Conservation (phyloP, 495 filamentous ascomycete species). For the Aspergillus steynii region DNA sequence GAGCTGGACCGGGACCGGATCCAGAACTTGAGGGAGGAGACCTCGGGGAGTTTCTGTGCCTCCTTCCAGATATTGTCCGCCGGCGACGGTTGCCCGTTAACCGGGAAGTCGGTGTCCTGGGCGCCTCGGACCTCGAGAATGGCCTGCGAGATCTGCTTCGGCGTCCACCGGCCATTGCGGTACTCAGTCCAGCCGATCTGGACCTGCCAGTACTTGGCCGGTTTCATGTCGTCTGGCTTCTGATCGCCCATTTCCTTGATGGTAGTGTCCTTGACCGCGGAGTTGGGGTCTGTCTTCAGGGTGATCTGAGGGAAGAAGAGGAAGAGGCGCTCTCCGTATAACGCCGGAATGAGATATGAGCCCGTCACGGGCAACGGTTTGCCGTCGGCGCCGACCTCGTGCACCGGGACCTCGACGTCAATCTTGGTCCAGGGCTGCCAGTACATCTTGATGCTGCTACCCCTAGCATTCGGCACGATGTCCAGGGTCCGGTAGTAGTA, state of each 20-base stretch:
- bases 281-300: background rate
- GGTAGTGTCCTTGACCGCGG: background rate
- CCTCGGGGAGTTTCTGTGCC: background rate
- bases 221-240: background rate
- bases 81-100: background rate
- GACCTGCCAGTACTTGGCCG: background rate
- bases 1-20: background rate
- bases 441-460: no score
- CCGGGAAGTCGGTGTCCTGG: background rate
- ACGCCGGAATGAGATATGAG: background rate
- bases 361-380: background rate
- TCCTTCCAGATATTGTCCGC: background rate
- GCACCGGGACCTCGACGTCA: no score
- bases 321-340: background rate
- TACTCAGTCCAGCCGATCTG: constrained; percentile 1
- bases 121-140: background rate
- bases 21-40: background rate
- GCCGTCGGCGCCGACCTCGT: background rate
- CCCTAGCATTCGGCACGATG: no score
- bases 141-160: background rate
- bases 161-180: constrained; percentile 1
- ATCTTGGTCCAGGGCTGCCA: no score
- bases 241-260: background rate
- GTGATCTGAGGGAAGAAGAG: constrained; percentile 1
- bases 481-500: no score